These are phyloP conservation scores for Beauveria brongniartii DNA, from an alignment of 2,329 filamentous ascomycete genomes.

Conservation along the genomic window DNA sequence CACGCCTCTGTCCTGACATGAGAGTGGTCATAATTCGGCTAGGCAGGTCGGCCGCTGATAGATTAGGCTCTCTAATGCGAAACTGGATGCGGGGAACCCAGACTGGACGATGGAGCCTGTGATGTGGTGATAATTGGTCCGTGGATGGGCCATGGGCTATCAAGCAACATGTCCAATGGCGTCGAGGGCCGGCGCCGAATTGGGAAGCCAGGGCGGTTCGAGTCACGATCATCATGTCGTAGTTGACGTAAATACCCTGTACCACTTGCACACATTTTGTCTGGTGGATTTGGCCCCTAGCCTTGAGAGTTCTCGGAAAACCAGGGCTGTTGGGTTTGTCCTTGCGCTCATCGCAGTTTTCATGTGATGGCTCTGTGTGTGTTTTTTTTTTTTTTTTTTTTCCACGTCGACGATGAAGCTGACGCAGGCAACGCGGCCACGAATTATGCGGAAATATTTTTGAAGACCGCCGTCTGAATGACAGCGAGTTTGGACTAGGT, in stretches of 20 bases:
- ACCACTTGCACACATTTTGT: not conserved
- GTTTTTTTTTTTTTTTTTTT: no score
- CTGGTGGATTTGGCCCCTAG: not conserved
- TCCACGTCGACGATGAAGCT: no score
- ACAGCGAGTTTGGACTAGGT: not conserved
- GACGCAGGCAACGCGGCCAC: no score
- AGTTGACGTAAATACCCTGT: not conserved
- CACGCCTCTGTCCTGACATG: not conserved
- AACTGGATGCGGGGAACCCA: not conserved
- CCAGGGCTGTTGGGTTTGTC: not conserved
- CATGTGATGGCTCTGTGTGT: no score
- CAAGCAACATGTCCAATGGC: constrained; percentile 4
- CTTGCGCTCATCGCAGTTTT: no score
- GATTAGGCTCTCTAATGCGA: not conserved
- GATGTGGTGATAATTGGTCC: constrained; percentile 4
- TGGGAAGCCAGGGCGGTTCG: constrained; percentile 1
- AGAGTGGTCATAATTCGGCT: not conserved
- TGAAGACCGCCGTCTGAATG: no score
- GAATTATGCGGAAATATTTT: no score
- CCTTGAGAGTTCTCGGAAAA: not conserved
- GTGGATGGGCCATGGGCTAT: not conserved
- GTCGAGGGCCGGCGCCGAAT: not conserved
- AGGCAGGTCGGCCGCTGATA: not conserved
- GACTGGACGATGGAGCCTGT: constrained; percentile 1
- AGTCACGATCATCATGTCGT: not conserved